Base-by-base conservation (phyloP, 2,329 filamentous ascomycete species). In the Aspergillus nomiae region DNA sequence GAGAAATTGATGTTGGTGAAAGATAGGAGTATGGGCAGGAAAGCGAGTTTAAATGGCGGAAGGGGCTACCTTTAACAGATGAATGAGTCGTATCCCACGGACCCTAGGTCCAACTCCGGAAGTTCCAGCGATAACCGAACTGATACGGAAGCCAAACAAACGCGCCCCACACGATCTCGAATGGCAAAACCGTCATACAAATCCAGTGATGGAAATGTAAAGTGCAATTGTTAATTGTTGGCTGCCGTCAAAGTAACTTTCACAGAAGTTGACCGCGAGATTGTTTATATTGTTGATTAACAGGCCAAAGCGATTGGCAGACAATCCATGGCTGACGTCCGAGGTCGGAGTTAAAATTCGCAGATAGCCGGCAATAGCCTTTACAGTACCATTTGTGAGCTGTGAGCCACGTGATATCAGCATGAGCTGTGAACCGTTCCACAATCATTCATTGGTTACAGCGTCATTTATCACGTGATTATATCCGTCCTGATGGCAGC, bases 71-170 rank as follows among this genome's bases (percentile, higher is more conserved):
- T 67, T 51, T 51, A 34, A 51, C 26, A 14, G 45, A 71, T 71
- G 68, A 28, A 71, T 73, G 70, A 70, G 69, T 67, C 56, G 57
- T 65, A 63, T 64, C 59, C 62, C 63, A 51, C 71, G 72, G 71
- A 74, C 67, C 65, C 56, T 59, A 55, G 64, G 51, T 54, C 68
- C 64, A 72, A 73, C 72, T 76, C 73, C 73, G 71, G 62, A 54
- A 56, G 56, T 54, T 51, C 63, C 63, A 32, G 28, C 10, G 59
- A 59, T 51, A 59, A 34, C 48, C 48, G 46, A 53, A 32, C n/a
- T 55, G 43, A 36, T 54, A 30, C 24, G 43, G 28, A 28, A 30
- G 32, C 59, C 50, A 50, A 50, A 53, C 32, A 57, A 19, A 51
- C 10, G 28, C 48, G 48, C 48, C 48, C 48, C 48, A 32, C 48